Conservation (phyloP, 306 rosid species). For the Castanea sativa region DNA sequence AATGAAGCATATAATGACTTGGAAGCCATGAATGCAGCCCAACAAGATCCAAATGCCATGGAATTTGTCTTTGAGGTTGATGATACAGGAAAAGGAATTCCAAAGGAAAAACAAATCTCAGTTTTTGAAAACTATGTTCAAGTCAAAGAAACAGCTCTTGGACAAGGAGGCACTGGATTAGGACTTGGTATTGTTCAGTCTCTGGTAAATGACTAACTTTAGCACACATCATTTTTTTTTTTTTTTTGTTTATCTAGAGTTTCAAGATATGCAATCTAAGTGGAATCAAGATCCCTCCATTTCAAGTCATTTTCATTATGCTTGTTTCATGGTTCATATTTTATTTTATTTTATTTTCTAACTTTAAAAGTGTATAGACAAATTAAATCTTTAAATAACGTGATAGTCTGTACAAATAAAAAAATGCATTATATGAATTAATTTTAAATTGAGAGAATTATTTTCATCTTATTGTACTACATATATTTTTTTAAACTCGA, state of each 20-base stretch:
- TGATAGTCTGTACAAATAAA: no score
- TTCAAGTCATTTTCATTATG: no score
- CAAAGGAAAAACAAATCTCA: slow-evolving; percentile 54
- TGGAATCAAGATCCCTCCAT: no score
- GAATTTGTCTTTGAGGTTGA: slow-evolving; percentile 80
- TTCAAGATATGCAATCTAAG: neutral
- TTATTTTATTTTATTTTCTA: no score
- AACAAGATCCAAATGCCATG: slow-evolving; percentile 33
- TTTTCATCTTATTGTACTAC: neutral
- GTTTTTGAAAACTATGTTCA: slow-evolving; percentile 80
- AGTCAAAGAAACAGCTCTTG: slow-evolving; percentile 57
- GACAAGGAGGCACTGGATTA: slow-evolving; percentile 79
- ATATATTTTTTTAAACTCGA: neutral
- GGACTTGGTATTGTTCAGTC: slow-evolving; percentile 94
- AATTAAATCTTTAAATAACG: no score
- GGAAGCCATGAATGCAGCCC: slow-evolving; percentile 29
- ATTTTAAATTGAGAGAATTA: no score
- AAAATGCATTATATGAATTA: no score
- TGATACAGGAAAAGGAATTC: slow-evolving; percentile 90
- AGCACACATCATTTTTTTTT: neutral
- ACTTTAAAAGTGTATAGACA: no score
- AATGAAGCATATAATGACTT: slow-evolving; percentile 7
- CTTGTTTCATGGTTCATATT: no score
- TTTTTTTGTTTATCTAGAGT: neutral
- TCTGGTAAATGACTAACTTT: slow-evolving; percentile 42